Evolutionary conservation across 75 land plant species (phyloP), one percentile per base, ranked within the genome.

Genomic region (Larix kaempferi): DNA sequence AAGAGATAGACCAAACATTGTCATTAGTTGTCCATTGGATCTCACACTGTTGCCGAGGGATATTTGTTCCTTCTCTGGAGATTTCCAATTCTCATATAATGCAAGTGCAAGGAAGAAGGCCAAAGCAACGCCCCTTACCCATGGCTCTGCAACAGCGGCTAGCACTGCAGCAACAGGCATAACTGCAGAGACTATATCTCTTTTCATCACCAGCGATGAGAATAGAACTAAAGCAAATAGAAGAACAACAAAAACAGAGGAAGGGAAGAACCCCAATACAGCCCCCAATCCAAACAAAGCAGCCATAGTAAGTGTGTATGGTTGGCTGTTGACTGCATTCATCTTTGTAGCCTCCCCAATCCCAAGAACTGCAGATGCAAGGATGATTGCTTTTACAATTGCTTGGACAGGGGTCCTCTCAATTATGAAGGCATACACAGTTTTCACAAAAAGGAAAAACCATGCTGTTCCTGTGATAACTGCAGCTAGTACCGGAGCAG

Each of bases 71-170:
- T 74, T 66, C 67, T 35, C 56, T 33, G 75, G 41, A 7, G 79
- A 74, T 83, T 85, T 92, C 49, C 87, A 90, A 71, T 88, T 82
- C 35, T 86, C 86, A 83, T 66, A 54, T 27, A 92, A 78, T 23
- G 98, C 89, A 29, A 92, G 64, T 57, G 82, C 88, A 2, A 81
- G 11, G 75, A 82, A 94, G 14, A 66, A 76, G 19, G 33, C 78
- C 44, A 92, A 76, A 0, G 74, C 87, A 21, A 87, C 16, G 1
- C 74, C 76, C 78, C 90, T 86, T 56, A 94, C 74, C 86, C 89
- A 82, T 2, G 94, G 91, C 79, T 92, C 89, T 12, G 94, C 91
- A 63, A 94, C 77, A 7, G 87, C 87, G 35, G 85, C 90, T 12
- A 92, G 33, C 12, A 86, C 60, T 27, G 89, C 89, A 27, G 90